A percentile compares a stretch with the other conserved stretches of the same genome.
These are phyloP conservation scores for Cadophora sp. DNA, from an alignment of 2,329 filamentous ascomycete genomes.

Conservation along the genomic window DNA sequence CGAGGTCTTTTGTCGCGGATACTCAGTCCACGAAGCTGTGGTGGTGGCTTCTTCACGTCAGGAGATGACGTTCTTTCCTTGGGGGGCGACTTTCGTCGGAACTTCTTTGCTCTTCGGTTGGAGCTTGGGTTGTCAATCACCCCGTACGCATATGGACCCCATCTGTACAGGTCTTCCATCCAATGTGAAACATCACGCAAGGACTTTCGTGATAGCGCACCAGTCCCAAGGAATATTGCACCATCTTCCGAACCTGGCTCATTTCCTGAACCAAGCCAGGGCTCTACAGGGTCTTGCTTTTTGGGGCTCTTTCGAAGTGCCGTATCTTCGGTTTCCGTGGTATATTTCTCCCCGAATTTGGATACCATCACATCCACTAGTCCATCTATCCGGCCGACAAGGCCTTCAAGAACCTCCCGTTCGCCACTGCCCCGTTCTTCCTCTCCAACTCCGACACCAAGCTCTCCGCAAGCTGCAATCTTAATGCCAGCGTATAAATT, in stretches of 20 bases:
- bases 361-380: slow-evolving; percentile 88
- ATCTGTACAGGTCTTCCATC: slow-evolving; percentile 87
- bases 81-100: slow-evolving; percentile 44
- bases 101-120: slow-evolving; percentile 56
- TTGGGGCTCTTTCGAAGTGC: neutral
- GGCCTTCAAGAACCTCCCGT: slow-evolving; percentile 90
- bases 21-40: slow-evolving; percentile 24
- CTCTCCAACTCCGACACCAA: slow-evolving; percentile 93
- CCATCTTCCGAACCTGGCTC: slow-evolving; percentile 78
- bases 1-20: slow-evolving; percentile 14
- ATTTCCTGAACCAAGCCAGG: slow-evolving; percentile 77
- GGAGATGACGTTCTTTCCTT: slow-evolving; percentile 38
- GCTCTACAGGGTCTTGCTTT: slow-evolving; percentile 43
- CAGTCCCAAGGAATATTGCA: slow-evolving; percentile 83
- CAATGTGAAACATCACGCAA: slow-evolving; percentile 78
- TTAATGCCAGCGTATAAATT: slow-evolving; percentile 85
- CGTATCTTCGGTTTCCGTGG: slow-evolving; percentile 33
- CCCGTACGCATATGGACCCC: slow-evolving; percentile 86
- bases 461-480: slow-evolving; percentile 86
- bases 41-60: slow-evolving; percentile 26
- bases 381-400: slow-evolving; percentile 79
- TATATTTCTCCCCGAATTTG: slow-evolving; percentile 68
- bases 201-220: slow-evolving; percentile 73
- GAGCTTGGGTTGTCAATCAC: slow-evolving; percentile 80
- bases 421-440: slow-evolving; percentile 95